Evolutionary conservation across 208 protist species (phyloP), one percentile per base, ranked within the genome.

Genomic region (Leptomonas pyrrhocoris): DNA sequence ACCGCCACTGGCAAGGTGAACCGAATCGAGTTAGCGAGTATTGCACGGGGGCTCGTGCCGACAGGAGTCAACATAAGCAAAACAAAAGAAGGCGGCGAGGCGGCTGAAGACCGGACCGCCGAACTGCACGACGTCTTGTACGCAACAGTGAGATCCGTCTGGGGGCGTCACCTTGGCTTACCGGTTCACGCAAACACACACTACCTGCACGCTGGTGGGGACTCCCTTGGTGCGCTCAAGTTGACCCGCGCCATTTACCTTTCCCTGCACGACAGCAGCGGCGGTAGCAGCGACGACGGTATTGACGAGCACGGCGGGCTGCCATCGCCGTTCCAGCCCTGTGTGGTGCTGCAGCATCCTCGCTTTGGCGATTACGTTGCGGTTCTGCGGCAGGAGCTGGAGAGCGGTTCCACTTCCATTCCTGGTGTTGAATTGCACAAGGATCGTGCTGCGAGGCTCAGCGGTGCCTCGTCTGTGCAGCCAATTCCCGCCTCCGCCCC

Each of bases 161-260:
- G 84, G 84, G 28, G 63, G 58, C 31, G 7, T 9, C 42, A 65
- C 12, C 68, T 86, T 25, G 79, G 78, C 19, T 48, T 83, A 27
- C 46, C 72, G 18, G 63, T 85, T 1, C 43, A 31, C n/a, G 27
- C 51, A 18, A 38, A 58, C 46, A 84, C 85, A n/a, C 64, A 91
- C 80, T 91, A 83, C 66, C 71, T 84, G 45, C 75, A 81, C 58
- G 50, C 70, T 0, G 85, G 85, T 19, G 85, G 85, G 19, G 85
- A 91, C 80, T 91, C 85, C 2, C 77, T 91, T 31, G 85, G 80
- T 13, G 85, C 85, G 15, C 58, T 91, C 43, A 86, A 86, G 72
- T 55, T 88, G 18, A 84, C 69, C 21, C 74, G 82, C 11, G 74
- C 70, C 25, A 57, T 91, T 27, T 87, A 77, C 69, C 62, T 88